Percentiles rank a stretch among this genome's conserved stretches.
Conservation (phyloP, 257 asterid genomes). For the Coffea eugenioides region DNA sequence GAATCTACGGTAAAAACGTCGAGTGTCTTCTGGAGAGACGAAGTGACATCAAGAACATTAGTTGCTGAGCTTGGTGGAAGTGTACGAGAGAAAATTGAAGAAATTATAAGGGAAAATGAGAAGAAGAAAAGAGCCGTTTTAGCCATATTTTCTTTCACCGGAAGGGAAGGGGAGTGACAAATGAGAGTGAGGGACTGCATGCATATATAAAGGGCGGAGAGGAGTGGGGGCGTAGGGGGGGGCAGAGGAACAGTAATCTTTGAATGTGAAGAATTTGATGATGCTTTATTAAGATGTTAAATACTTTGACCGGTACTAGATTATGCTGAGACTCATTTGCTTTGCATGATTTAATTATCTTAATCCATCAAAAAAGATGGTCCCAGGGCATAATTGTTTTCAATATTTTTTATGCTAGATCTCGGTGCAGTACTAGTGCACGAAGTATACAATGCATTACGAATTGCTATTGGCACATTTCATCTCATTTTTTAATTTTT, state of each 20-base stretch:
- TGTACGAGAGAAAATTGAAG: conserved; percentile 46
- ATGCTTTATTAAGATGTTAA: conserved; percentile 8
- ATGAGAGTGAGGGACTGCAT: conserved; percentile 6
- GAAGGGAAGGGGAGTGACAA: neutral
- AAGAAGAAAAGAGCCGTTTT: conserved; percentile 22
- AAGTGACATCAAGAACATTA: conserved; percentile 45
- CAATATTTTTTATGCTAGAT: neutral
- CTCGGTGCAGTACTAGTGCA: neutral
- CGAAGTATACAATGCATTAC: neutral
- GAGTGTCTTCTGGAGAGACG: conserved; percentile 43
- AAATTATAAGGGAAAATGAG: conserved; percentile 28
- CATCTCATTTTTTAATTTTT: neutral
- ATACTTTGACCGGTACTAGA: neutral
- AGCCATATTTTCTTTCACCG: conserved; percentile 27
- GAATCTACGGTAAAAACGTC: conserved; percentile 37
- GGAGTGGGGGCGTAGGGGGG: neutral
- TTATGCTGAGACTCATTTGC: neutral
- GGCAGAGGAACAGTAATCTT: neutral
- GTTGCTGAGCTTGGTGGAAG: conserved; percentile 29
- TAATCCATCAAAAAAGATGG: neutral
- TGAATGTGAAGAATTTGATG: conserved; percentile 6
- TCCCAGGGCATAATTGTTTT: neutral
- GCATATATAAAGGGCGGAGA: conserved; percentile 16
- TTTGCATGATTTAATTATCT: conserved; percentile 8
- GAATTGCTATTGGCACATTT: neutral